Evolutionary conservation across 208 protist species (phyloP), one percentile per base, ranked within the genome.

Genomic region (Leishmania arabica): DNA sequence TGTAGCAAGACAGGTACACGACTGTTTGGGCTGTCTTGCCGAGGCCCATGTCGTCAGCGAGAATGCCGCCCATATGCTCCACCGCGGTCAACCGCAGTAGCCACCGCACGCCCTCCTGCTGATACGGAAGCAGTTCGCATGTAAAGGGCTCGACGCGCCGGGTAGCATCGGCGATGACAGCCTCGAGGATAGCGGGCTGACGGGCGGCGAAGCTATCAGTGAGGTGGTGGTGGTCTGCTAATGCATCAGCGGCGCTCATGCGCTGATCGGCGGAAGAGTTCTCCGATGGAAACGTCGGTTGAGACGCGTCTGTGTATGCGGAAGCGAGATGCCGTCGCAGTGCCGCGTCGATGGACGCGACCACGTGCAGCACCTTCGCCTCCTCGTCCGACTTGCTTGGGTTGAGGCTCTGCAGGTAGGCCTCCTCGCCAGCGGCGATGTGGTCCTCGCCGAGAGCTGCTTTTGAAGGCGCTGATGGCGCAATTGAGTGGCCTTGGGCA

Each of bases 31-130:
- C 94, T 19, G 98, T 99, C 89, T 99, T 99, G 64, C 99, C 99
- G 0, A 99, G 95, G 56, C 99, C 99, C 98, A 99, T 99, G 78
- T 99, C 98, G 88, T 99, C 98, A 1, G 90, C 96, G 24, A 99
- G 85, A 42, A 99, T 98, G 70, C 92, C 92, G 56, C 95, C 97
- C 84, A 94, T 92, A 53, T 86, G 84, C 68, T 98, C 96, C 75
- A 97, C 92, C 45, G 96, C 84, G 79, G 98, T 96, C 21, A 98
- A 81, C 49, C 92, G 87, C 78, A 99, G 91, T 51, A 99, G 74
- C 99, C 99, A 99, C 78, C 98, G 99, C 34, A 99, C 89, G 24
- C 98, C 99, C 56, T 96, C 89, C 40, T 99, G 60, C 87, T 99
- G 99, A 82, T 99, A 99, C 47, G 93, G 87, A 64, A 98, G 90